Conservation (phyloP, 305 asterid species). For the Striga hermonthica region DNA sequence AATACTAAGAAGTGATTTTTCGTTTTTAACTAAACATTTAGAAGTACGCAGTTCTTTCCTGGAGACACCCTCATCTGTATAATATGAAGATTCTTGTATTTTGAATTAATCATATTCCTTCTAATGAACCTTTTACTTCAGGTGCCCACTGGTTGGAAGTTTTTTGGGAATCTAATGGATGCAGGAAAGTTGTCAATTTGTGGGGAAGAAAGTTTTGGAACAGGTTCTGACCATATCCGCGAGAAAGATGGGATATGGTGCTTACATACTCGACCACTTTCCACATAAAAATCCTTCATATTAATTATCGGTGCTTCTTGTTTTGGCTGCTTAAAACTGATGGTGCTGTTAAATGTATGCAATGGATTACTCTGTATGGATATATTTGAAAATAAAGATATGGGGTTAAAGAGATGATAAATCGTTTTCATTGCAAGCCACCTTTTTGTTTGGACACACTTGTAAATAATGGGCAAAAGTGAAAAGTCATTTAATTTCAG, state of each 20-base stretch:
- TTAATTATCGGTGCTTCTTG: no score
- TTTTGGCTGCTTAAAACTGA: no score
- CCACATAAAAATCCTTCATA: no score
- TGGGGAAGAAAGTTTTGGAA: slow-evolving; percentile 99
- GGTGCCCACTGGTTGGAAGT: slow-evolving; percentile 99
- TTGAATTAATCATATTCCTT: slow-evolving; percentile 12
- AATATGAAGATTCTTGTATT: slow-evolving; percentile 16
- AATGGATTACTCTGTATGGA: no score
- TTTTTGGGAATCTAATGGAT: slow-evolving; percentile 96
- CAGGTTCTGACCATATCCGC: slow-evolving; percentile 96
- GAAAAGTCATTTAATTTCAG: no score
- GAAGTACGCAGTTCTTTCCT: background rate
- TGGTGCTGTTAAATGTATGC: no score
- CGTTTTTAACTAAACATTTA: background rate
- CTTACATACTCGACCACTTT: slow-evolving; percentile 21
- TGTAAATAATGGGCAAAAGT: no score
- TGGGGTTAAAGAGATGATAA: no score
- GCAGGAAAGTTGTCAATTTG: slow-evolving; percentile 91
- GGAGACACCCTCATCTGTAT: background rate
- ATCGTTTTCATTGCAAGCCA: no score
- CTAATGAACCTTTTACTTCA: slow-evolving; percentile 32
- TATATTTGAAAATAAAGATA: no score
- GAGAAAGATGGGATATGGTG: slow-evolving; percentile 99
- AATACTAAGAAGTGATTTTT: background rate
- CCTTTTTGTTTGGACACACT: no score